Percentiles rank a stretch among this genome's conserved stretches.
These are phyloP conservation scores for Penicillium verhagenii DNA, from an alignment of 495 filamentous ascomycete species.

Conservation along the genomic window DNA sequence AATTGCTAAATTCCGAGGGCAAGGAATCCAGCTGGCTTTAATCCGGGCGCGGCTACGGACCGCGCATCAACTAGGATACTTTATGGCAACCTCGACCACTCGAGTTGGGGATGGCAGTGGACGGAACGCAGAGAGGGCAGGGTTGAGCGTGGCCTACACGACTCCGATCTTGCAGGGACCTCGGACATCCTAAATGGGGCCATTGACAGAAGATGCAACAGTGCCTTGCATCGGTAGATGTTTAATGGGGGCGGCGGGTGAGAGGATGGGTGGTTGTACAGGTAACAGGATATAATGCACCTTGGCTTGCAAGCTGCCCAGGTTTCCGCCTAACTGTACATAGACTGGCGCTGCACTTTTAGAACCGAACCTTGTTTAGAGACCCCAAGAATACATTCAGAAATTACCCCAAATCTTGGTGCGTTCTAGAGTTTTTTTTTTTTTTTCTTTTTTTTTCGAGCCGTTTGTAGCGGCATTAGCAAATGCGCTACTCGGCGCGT, in stretches of 20 bases:
- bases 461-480: too few relatives aligned
- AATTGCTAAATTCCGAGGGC: constrained; percentile 8
- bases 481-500: not conserved
- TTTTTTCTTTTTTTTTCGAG: too few relatives aligned
- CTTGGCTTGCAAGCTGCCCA: too few relatives aligned
- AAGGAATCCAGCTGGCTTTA: constrained; percentile 12
- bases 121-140: constrained; percentile 14
- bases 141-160: constrained; percentile 9
- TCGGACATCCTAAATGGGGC: not conserved
- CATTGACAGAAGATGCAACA: too few relatives aligned
- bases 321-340: too few relatives aligned
- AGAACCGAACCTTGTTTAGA: too few relatives aligned
- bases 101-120: constrained; percentile 11
- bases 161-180: constrained; percentile 1
- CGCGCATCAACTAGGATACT: constrained; percentile 4
- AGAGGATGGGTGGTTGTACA: not conserved
- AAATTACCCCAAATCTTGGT: not conserved
- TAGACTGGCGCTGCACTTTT: too few relatives aligned
- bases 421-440: not conserved
- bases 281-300: too few relatives aligned
- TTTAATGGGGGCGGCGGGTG: too few relatives aligned
- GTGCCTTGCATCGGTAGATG: too few relatives aligned
- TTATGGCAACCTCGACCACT: constrained; percentile 9
- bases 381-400: not conserved
- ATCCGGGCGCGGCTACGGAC: constrained; percentile 10